Conservation (phyloP, 768 basidiomycete species). For the Sarcodon sp. region DNA sequence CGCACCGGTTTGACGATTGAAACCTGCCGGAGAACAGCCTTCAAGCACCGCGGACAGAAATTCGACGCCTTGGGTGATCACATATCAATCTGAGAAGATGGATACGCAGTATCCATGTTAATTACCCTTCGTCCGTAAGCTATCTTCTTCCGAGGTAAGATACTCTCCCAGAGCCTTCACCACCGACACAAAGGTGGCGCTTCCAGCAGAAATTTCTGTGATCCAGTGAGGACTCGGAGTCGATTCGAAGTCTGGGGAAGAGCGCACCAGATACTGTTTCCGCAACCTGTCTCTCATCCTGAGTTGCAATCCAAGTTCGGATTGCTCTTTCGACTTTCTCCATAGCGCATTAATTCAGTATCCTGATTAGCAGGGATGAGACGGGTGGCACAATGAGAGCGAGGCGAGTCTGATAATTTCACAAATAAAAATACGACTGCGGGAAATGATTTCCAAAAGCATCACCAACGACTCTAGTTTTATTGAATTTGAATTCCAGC, state of each 20-base stretch:
- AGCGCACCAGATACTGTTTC: slow-evolving; percentile 47
- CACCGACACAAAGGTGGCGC: slow-evolving; percentile 53
- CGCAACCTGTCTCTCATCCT: slow-evolving; percentile 44
- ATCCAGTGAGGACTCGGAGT: slow-evolving; percentile 17
- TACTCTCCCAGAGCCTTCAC: slow-evolving; percentile 84
- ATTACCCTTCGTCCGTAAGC: slow-evolving; percentile 66
- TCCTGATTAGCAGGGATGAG: too few species aligned
- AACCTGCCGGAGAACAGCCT: slow-evolving; percentile 40
- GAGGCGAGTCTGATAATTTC: too few species aligned
- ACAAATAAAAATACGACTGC: too few species aligned
- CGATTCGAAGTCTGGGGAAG: not conserved
- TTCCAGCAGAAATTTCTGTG: slow-evolving; percentile 40
- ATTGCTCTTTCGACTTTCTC: slow-evolving; percentile 38
- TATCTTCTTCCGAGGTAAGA: slow-evolving; percentile 77
- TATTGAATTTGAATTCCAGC: too few species aligned
- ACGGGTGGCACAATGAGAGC: too few species aligned
- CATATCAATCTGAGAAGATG: not conserved
- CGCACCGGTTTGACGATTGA: slow-evolving; percentile 79
- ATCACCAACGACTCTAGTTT: too few species aligned
- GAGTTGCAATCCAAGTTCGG: slow-evolving; percentile 62
- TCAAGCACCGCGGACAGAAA: slow-evolving; percentile 65
- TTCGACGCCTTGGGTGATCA: slow-evolving; percentile 53
- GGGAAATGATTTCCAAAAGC: too few species aligned
- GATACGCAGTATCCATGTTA: not conserved
- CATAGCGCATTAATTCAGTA: slow-evolving; percentile 13